A percentile compares a stretch with the other conserved stretches of the same genome.
These are phyloP conservation scores for Candida labiduridarum DNA, from an alignment of 1,139 yeast genomes.

Conservation along the genomic window DNA sequence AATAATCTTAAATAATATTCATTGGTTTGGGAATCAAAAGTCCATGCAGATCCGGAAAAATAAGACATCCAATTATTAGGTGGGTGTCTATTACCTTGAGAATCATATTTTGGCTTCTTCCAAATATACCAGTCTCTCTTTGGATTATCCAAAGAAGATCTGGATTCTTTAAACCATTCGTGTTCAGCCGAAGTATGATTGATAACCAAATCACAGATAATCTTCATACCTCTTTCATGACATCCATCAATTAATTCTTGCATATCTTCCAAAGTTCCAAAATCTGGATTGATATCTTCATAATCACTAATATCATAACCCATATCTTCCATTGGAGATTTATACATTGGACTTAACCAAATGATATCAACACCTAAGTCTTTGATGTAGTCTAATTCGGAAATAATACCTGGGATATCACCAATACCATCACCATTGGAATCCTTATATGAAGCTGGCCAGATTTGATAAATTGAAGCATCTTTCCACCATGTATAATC, in stretches of 20 bases:
- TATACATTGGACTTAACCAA: conserved; percentile 63
- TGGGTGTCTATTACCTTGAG: conserved; percentile 50
- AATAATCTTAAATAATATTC: conserved; percentile 58
- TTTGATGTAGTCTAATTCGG: conserved; percentile 54
- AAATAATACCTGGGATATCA: conserved; percentile 55
- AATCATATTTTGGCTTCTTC: conserved; percentile 51
- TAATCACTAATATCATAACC: conserved; percentile 64
- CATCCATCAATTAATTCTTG: conserved; percentile 48
- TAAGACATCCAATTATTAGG: conserved; percentile 60
- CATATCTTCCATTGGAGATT: conserved; percentile 64
- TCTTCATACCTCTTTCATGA: conserved; percentile 52
- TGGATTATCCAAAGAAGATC: conserved; percentile 51
- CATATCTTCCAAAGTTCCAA: conserved; percentile 57
- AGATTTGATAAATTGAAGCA: conserved; percentile 56
- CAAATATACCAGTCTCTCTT: conserved; percentile 67
- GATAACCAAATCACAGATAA: conserved; percentile 58
- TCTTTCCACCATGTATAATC: conserved; percentile 55
- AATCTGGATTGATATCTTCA: conserved; percentile 50
- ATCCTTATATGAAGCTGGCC: conserved; percentile 62
- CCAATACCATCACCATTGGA: conserved; percentile 62
- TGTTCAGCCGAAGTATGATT: conserved; percentile 62
- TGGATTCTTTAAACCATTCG: conserved; percentile 59
- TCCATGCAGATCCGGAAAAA: conserved; percentile 61
- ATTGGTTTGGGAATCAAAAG: conserved; percentile 50
- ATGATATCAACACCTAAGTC: conserved; percentile 53